phyloP scores from a whole-genome alignment of 106 monocot species.

The Dioscorea zingiberensis region DNA sequence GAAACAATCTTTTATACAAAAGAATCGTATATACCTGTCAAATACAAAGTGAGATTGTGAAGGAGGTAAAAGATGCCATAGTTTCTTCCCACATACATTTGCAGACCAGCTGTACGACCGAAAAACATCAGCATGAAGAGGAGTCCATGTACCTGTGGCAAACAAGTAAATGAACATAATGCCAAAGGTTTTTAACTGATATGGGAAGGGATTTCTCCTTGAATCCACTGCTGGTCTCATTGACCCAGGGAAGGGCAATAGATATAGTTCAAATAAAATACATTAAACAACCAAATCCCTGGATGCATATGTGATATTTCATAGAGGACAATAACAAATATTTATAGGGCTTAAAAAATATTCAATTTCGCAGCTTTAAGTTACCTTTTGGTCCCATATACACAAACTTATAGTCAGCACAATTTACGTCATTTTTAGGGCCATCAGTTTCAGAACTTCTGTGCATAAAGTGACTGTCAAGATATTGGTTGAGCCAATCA shows the following conservation, averaged over 20 bases:
- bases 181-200: background rate
- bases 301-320: too few relatives aligned
- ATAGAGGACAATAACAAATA: too few relatives aligned
- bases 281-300: too few relatives aligned
- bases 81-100: constrained; percentile 92
- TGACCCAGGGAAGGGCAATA: too few relatives aligned
- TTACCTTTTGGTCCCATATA: constrained; percentile 97
- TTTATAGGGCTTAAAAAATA: too few relatives aligned
- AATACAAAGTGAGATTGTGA: constrained; percentile 68
- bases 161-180: constrained; percentile 4
- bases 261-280: too few relatives aligned
- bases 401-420: constrained; percentile 92
- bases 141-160: constrained; percentile 88
- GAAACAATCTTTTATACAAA: background rate
- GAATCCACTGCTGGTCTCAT: too few relatives aligned
- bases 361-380: background rate
- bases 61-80: constrained; percentile 80
- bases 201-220: too few relatives aligned
- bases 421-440: constrained; percentile 64
- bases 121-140: constrained; percentile 99
- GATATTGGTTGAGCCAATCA: constrained; percentile 99
- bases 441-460: constrained; percentile 31
- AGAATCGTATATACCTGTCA: constrained; percentile 49
- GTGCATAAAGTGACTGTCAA: constrained; percentile 71
- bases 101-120: constrained; percentile 99